Base-by-base conservation (phyloP, 331 rosid species). In the Spiraea crenata region DNA sequence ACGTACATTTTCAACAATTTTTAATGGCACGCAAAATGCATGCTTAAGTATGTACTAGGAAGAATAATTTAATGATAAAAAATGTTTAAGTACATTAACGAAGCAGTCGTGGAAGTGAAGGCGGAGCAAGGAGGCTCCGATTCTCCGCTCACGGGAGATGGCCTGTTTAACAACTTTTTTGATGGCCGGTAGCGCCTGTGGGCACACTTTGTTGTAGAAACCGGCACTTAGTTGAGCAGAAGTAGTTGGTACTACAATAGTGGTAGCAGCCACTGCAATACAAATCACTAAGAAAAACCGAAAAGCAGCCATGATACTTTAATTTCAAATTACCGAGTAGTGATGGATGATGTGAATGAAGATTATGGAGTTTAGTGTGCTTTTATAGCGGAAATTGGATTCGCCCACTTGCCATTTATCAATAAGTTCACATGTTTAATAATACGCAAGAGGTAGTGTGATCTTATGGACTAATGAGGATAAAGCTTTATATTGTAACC, bases 91-190 rank as follows among this genome's bases (percentile, higher is more conserved):
- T 81, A 85, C 87, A 3, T 85, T 86, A 51, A 88, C 89, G 74
- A 85, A 88, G 51, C 91, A 88, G 45, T 88, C 91, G 47, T 88
- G 95, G 74, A 88, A 88, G 76, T 88, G 93, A 55, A 88, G 42
- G 9, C 90, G 90, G 3, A 88, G 78, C 9, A 88, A 17, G 16
- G 88, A 85, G 68, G 87, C 90, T 1, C 84, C 90, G 73, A 85
- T 80, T n/a, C 93, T 84, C 0, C 63, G 56, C 65, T 88, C 89
- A 31, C 50, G 67, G 12, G 13, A 5, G 8, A 88, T 69, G 0
- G 90, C 90, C 17, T 55, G 72, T 45, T 71, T 39, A 31, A 88
- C 87, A 1, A 80, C 80, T 4, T 50, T 6, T 71, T 60, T 38
- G 50, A 88, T 88, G 61, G 84, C 69, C 0, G 65, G 72, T 69